Conservation (phyloP, 2,329 filamentous ascomycete species). For the Aspergillus bombycis region DNA sequence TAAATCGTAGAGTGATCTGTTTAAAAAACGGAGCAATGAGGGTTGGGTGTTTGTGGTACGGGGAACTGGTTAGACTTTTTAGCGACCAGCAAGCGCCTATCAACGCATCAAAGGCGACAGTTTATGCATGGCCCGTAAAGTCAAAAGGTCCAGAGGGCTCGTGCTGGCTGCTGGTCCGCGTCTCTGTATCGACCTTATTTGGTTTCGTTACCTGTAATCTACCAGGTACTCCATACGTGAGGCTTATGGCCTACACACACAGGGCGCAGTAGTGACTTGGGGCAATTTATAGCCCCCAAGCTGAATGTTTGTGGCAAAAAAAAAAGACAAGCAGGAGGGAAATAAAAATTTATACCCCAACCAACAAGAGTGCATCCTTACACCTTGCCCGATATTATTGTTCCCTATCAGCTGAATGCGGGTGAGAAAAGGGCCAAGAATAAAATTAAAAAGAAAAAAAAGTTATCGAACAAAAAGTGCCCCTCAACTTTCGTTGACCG, state of each 20-base stretch:
- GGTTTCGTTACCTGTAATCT: not conserved
- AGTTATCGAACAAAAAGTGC: not conserved
- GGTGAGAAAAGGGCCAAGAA: not conserved
- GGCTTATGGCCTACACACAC: not conserved
- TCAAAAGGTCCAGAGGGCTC: conserved; percentile 1
- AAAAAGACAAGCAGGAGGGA: not conserved
- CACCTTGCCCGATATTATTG: not conserved
- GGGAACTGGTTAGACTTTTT: conserved; percentile 5
- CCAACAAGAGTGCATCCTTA: not conserved
- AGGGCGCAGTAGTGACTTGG: not conserved
- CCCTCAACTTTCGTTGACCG: not conserved
- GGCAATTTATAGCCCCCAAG: conserved; percentile 3
- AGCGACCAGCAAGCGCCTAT: conserved; percentile 1
- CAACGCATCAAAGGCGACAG: not conserved
- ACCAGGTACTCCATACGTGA: not conserved
- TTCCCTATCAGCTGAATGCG: not conserved
- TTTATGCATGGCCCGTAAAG: conserved; percentile 5
- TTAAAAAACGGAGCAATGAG: not conserved
- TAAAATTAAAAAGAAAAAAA: not conserved
- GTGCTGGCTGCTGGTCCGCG: not conserved
- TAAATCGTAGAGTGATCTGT: conserved; percentile 1
- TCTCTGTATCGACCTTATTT: not conserved
- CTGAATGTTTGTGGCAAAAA: not conserved
- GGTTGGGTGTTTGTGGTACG: conserved; percentile 1
- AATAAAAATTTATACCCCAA: not conserved